Evolutionary conservation across 305 asterid species (phyloP), one percentile per base, ranked within the genome.

Genomic region (Petunia hybrid): DNA sequence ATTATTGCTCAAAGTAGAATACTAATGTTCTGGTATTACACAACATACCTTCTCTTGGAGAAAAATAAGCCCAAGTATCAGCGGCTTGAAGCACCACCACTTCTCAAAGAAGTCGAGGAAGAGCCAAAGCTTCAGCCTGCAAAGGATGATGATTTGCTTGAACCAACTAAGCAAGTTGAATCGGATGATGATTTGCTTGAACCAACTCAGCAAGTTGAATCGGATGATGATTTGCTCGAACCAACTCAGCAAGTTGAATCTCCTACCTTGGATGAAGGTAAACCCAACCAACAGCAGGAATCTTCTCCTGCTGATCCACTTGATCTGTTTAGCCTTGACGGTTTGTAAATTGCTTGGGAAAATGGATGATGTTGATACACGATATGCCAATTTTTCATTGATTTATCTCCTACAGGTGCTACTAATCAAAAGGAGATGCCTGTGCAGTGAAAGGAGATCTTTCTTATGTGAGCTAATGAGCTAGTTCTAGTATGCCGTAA

Each of bases 11-110:
- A 96, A 88, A 91, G 94, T 74, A 89, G 96, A 90, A 96, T 96
- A 22, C 87, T 94, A 46, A 57, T 93, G 43, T 94, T 96, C 80
- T 94, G 98, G 99, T 93, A 96, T 81, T 94, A 88, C 92, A 91
- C 96, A 16, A 93, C 98, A 4, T 96, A 89, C 88, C 94, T 93
- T 80, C 91, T 96, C 85, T 90, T 96, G 87, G 92, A 94, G 94
- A 96, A 89, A 90, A 96, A 96, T 43, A 96, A 94, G 62, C 98
- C 98, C 39, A 94, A 90, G 84, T 96, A 90, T 85, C 98, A 94
- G 85, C 91, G 82, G 80, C 98, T 96, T 45, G 92, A 92, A 88
- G 89, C 78, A 46, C 94, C 93, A 82, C 83, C 89, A 36, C 31
- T 2, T 87, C 86, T 80, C 91, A 90, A 89, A 80, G 78, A 74